Conservation (phyloP, 345 rosid genomes). For the Aquilaria sinensis region DNA sequence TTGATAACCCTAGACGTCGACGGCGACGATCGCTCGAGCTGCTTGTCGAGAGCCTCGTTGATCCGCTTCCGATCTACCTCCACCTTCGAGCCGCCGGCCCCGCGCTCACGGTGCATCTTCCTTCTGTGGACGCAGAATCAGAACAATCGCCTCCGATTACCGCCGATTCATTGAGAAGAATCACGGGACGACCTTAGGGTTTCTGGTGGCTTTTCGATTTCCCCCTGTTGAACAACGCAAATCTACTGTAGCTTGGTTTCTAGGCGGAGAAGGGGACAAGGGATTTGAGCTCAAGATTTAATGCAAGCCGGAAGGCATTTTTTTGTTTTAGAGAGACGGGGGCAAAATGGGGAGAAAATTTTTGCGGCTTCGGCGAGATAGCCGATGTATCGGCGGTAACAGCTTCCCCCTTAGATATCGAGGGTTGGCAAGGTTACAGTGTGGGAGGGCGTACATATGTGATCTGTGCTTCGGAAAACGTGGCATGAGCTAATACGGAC, state of each 20-base stretch:
- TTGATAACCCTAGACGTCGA: slow-evolving; percentile 48
- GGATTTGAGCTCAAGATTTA: slow-evolving; percentile 12
- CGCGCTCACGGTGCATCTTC: slow-evolving; percentile 50
- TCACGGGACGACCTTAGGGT: not conserved
- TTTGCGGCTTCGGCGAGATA: slow-evolving; percentile 11
- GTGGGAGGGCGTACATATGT: too few species aligned
- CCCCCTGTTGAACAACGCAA: too few species aligned
- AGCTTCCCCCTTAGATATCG: too few species aligned
- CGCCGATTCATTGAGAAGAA: slow-evolving; percentile 14
- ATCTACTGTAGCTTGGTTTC: not conserved
- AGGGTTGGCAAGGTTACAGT: too few species aligned
- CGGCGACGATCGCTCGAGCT: slow-evolving; percentile 68
- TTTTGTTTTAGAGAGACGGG: not conserved
- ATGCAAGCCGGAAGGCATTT: not conserved
- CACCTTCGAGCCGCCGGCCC: slow-evolving; percentile 48
- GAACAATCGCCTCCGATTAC: not conserved
- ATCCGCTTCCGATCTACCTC: slow-evolving; percentile 83
- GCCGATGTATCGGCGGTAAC: slow-evolving; percentile 12
- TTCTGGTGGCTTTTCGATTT: too few species aligned
- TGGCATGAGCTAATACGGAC: too few species aligned
- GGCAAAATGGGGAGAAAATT: slow-evolving; percentile 3
- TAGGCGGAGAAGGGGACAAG: slow-evolving; percentile 7
- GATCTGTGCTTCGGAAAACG: too few species aligned
- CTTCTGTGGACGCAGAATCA: too few species aligned
- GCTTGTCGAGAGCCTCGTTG: slow-evolving; percentile 68